These are phyloP conservation scores for Ceratocystiopsis minuta DNA, from an alignment of 2,329 filamentous ascomycete species.

Conservation along the genomic window DNA sequence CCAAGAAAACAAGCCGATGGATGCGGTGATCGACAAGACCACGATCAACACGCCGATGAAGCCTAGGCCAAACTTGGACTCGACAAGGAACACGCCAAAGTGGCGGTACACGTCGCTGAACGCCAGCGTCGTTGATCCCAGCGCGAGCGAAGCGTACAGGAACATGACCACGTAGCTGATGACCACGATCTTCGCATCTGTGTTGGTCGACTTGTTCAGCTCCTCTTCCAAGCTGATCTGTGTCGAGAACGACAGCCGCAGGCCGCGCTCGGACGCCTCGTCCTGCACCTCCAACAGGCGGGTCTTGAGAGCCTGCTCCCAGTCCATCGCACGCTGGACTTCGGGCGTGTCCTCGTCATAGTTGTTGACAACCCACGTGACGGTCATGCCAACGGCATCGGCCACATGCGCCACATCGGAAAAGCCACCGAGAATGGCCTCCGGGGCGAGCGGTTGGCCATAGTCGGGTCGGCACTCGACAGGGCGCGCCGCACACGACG, in stretches of 20 bases:
- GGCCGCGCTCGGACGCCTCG: constrained; percentile 59
- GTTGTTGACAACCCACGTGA: constrained; percentile 92
- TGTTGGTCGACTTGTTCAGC: constrained; percentile 95
- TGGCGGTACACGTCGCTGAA: constrained; percentile 62
- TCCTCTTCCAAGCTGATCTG: constrained; percentile 92
- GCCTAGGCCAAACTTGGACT: constrained; percentile 94
- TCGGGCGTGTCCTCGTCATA: constrained; percentile 53
- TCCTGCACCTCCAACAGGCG: constrained; percentile 60
- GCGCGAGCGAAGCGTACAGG: constrained; percentile 79
- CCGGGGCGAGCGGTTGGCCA: constrained; percentile 70
- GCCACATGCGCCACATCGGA: constrained; percentile 44
- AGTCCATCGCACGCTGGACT: constrained; percentile 64
- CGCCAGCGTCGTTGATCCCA: constrained; percentile 74
- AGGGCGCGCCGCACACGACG: constrained; percentile 59
- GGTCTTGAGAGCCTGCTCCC: constrained; percentile 63
- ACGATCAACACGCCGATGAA: constrained; percentile 89
- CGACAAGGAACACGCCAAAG: constrained; percentile 68
- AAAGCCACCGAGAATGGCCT: constrained; percentile 73
- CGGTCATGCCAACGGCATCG: constrained; percentile 63
- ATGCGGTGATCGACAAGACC: constrained; percentile 90
- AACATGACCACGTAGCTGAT: constrained; percentile 99
- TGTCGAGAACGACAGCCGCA: constrained; percentile 84
- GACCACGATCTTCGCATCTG: constrained; percentile 88
- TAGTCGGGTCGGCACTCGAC: constrained; percentile 78
- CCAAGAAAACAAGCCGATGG: constrained; percentile 86